Conservation (phyloP, 2,329 filamentous ascomycete species). For the Metarhizium robertsii region DNA sequence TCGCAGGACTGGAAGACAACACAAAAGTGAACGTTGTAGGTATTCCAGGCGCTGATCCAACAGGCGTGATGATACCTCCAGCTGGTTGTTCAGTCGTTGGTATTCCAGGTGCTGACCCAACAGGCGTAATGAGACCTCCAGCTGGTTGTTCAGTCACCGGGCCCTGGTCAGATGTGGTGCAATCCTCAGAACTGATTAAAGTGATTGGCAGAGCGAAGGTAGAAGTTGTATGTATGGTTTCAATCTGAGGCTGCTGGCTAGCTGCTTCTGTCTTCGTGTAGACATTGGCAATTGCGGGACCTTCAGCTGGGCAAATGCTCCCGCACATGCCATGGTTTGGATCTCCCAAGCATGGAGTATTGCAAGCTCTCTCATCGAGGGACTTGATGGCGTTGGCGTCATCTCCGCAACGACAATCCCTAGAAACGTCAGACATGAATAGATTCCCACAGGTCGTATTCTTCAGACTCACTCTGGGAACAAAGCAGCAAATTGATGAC, state of each 20-base stretch:
- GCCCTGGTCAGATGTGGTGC: not conserved
- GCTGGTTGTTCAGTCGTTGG: not conserved
- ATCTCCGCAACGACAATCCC: slow-evolving; percentile 27
- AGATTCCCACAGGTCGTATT: fast-evolving
- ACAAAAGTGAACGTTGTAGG: slow-evolving; percentile 2
- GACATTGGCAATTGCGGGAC: slow-evolving; percentile 21
- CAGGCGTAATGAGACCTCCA: slow-evolving; percentile 5
- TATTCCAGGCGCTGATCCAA: no score
- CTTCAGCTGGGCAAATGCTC: slow-evolving; percentile 18
- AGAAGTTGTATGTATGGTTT: slow-evolving; percentile 4
- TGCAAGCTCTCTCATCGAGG: slow-evolving; percentile 20
- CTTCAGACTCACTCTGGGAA: slow-evolving; percentile 20
- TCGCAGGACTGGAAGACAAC: not conserved
- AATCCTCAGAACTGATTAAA: slow-evolving; percentile 2
- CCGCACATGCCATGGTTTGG: slow-evolving; percentile 22
- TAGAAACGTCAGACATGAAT: slow-evolving; percentile 9
- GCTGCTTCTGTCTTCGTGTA: slow-evolving; percentile 15
- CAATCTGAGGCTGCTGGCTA: slow-evolving; percentile 4
- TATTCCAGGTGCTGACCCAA: slow-evolving; percentile 8
- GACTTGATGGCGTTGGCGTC: slow-evolving; percentile 18
- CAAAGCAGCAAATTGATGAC: slow-evolving; percentile 18
- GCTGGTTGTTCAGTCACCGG: not conserved
- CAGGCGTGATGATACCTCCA: no score
- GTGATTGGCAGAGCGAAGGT: slow-evolving; percentile 2
- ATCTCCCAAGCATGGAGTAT: slow-evolving; percentile 20